Evolutionary conservation across 2,329 filamentous ascomycete genomes (phyloP), one percentile per base, ranked within the genome.

Genomic region (Aspergillus aculeatus): DNA sequence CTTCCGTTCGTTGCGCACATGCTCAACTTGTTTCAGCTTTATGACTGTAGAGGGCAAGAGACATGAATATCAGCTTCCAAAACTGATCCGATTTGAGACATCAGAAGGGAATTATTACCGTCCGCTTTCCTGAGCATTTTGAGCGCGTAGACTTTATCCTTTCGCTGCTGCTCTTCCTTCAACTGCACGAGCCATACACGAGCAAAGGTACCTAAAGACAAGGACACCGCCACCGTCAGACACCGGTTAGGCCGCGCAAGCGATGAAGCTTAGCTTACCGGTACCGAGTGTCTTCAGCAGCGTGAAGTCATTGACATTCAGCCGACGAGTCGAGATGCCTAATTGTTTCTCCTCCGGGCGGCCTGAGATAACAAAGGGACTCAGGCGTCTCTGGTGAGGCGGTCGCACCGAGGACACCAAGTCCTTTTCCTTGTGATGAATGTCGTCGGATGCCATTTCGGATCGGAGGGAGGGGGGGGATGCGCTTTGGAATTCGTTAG

Each of bases 11-110:
- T 88, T 88, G 64, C 85, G 83, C 51, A 88, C 85, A 75, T 88
- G 86, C 75, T 88, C 86, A 63, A 89, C 85, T 69, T 89, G 86
- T 78, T 89, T 88, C 68, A 88, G 76, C 60, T 85, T 84, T 68
- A 82, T 80, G 56, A 82, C 80, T 81, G 60, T 53, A 63, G 24
- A 32, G 26, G 7, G 26, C 26, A 29, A 29, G 26, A 32, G n/a
- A 35, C 11, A 19, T 21, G 24, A 26, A 49, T 52, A 55, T 60
- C 52, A 61, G 56, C 38, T n/a, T 44, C 32, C 7, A 44, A 7
- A 2, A 44, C 2, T 14, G n/a, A 19, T 3, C 1, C 3, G 6
- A 16, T 5, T 44, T 3, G 38, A 9, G 14, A 19, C 5, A 19
- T 44, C 5, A 19, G 9, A 44, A 19, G 38, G 38, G 6, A 7